These are phyloP conservation scores for Scedosporium apiospermum DNA, from an alignment of 2,329 filamentous ascomycete genomes.

Conservation along the genomic window DNA sequence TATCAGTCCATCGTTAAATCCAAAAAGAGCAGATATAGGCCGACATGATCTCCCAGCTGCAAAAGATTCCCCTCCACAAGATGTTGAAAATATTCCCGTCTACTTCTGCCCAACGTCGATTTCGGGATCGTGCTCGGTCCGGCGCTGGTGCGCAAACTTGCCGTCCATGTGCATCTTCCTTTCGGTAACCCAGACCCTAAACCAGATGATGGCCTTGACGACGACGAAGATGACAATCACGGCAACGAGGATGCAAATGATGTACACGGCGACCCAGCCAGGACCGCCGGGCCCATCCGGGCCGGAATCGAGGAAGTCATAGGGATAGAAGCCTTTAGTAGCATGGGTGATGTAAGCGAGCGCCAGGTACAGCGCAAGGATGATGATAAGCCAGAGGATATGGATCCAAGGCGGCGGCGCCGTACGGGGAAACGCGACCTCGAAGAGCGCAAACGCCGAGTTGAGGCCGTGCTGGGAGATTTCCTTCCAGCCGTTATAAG, in stretches of 20 bases:
- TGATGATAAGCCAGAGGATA: constrained; percentile 55
- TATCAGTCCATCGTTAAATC: no score
- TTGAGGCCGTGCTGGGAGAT: constrained; percentile 70
- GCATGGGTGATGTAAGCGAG: constrained; percentile 66
- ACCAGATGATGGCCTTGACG: constrained; percentile 39
- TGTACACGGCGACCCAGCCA: constrained; percentile 51
- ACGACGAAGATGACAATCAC: constrained; percentile 43
- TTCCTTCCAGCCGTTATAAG: constrained; percentile 54
- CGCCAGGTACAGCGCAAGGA: constrained; percentile 62
- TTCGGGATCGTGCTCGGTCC: neutral
- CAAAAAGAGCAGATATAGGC: no score
- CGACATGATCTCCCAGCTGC: no score
- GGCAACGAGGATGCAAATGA: constrained; percentile 46
- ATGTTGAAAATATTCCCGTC: neutral
- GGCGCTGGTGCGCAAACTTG: constrained; percentile 23
- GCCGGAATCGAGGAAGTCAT: constrained; percentile 62
- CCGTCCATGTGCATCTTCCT: constrained; percentile 31
- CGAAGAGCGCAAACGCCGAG: constrained; percentile 62
- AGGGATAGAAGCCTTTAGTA: constrained; percentile 65
- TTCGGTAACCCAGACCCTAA: constrained; percentile 41
- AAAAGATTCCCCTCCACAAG: no score
- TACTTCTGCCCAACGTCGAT: neutral
- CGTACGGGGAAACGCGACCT: constrained; percentile 61
- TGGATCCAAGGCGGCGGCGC: constrained; percentile 51
- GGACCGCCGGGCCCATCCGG: constrained; percentile 33